Conservation (phyloP, 2,329 filamentous ascomycete species). For the Aspergillus ibericus region DNA sequence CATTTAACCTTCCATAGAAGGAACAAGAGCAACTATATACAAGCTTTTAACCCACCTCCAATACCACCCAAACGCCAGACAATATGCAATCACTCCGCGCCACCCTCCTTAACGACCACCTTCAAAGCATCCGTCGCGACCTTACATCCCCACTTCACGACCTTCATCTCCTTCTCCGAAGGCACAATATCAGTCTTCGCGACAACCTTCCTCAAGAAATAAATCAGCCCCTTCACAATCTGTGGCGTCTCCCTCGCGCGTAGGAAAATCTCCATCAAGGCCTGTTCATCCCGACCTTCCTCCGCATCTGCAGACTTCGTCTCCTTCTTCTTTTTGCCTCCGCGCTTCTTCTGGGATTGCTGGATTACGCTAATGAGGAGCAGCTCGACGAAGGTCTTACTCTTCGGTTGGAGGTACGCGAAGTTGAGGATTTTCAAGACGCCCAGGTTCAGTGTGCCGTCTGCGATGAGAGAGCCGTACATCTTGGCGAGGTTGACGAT, state of each 20-base stretch:
- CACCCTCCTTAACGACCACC: slow-evolving; percentile 25
- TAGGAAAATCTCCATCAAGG: slow-evolving; percentile 66
- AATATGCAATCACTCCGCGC: not conserved
- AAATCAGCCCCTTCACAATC: slow-evolving; percentile 72
- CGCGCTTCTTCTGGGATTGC: slow-evolving; percentile 56
- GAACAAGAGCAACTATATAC: not conserved
- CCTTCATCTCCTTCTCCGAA: slow-evolving; percentile 53
- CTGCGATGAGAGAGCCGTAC: slow-evolving; percentile 63
- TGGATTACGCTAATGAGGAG: slow-evolving; percentile 75
- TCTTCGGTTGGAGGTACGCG: slow-evolving; percentile 72
- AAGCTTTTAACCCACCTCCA: slow-evolving; percentile 33
- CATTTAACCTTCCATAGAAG: not conserved
- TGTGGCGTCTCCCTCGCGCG: slow-evolving; percentile 64
- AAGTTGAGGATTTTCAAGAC: slow-evolving; percentile 69
- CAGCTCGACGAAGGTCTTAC: slow-evolving; percentile 75
- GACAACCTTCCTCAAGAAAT: slow-evolving; percentile 75
- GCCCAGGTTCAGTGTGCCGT: slow-evolving; percentile 59
- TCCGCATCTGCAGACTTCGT: slow-evolving; percentile 21
- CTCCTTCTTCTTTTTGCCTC: slow-evolving; percentile 26
- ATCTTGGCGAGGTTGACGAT: slow-evolving; percentile 69
- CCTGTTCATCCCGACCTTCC: slow-evolving; percentile 52
- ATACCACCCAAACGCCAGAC: not conserved
- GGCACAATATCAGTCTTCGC: slow-evolving; percentile 60
- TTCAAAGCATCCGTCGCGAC: slow-evolving; percentile 44
- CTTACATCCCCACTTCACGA: slow-evolving; percentile 49